Conservation (phyloP, 257 asterid species). For the Paraleonurus japonicus region DNA sequence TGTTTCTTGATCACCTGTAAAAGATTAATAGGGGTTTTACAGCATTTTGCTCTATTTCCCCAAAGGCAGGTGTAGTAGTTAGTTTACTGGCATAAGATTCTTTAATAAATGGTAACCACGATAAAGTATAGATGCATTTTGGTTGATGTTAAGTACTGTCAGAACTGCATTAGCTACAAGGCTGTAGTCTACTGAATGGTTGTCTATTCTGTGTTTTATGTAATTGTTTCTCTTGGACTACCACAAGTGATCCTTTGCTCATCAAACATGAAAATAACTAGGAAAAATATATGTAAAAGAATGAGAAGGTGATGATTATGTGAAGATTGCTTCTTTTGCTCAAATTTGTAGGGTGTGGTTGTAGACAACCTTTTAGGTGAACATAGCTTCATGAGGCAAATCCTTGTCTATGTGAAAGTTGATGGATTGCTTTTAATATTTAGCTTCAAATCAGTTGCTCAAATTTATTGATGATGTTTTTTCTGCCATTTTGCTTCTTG, state of each 20-base stretch:
- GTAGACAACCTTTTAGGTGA: neutral
- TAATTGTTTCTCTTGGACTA: neutral
- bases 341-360: neutral
- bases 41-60: neutral
- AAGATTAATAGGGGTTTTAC: neutral
- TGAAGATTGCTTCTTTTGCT: neutral
- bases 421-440: neutral
- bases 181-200: slow-evolving; percentile 8
- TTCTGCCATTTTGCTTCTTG: slow-evolving; percentile 23
- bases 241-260: neutral
- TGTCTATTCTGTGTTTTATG: slow-evolving; percentile 6
- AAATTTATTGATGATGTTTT: slow-evolving; percentile 5
- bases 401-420: neutral
- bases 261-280: neutral
- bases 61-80: neutral
- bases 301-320: neutral
- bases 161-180: neutral
- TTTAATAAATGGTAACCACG: neutral
- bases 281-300: neutral
- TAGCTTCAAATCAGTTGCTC: slow-evolving; percentile 1
- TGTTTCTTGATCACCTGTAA: neutral
- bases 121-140: neutral
- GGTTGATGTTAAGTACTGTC: neutral
- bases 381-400: neutral
- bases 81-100: neutral